phyloP scores from a whole-genome alignment of 2,329 filamentous ascomycete species.

The Neonectria ditissima region DNA sequence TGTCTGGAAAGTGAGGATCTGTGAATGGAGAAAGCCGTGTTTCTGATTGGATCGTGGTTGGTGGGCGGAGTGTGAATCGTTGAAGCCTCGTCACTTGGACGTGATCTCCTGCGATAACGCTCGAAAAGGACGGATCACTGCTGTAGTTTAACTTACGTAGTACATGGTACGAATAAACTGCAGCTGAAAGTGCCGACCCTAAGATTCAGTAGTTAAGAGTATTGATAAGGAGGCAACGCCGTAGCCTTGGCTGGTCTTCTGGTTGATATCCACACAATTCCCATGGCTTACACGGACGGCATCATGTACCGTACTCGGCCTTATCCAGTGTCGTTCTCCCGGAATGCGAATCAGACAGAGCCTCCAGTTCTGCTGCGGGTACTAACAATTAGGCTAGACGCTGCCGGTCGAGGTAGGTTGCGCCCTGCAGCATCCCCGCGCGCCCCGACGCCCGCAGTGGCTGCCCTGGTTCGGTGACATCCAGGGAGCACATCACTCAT shows the following conservation, averaged over 20 bases:
- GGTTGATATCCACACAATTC: not conserved
- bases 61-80: not conserved
- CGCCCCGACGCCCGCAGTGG: constrained; percentile 14
- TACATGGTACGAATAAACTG: no score
- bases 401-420: constrained; percentile 15
- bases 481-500: not conserved
- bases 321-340: not conserved
- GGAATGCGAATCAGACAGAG: constrained; percentile 3
- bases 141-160: not conserved
- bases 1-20: not conserved
- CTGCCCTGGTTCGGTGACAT: constrained; percentile 16
- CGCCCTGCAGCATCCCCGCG: constrained; percentile 18
- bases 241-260: no score
- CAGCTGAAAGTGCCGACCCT: not conserved
- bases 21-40: not conserved
- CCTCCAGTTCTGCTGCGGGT: not conserved
- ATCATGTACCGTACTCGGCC: not conserved
- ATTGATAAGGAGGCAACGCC: not conserved
- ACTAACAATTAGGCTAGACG: not conserved
- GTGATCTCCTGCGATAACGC: not conserved
- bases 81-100: not conserved
- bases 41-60: not conserved
- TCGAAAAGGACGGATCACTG: not conserved
- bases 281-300: not conserved
- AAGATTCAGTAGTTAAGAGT: not conserved